Base-by-base conservation (phyloP, 176 grass and related monocot species). In the Carex parvula region DNA sequence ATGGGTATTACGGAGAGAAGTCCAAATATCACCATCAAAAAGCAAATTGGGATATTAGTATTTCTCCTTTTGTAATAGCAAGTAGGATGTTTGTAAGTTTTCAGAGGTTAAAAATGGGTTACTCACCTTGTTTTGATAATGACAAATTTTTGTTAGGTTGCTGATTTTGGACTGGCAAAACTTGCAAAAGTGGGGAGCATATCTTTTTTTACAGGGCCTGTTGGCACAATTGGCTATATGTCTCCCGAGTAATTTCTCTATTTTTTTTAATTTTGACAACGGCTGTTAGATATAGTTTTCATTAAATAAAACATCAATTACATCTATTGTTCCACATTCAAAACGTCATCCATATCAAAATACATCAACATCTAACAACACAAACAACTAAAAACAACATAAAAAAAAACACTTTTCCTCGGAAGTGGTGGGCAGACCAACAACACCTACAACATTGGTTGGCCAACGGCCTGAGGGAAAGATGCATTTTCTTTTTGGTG, bases 161-260 rank as follows among this genome's bases (percentile, higher is more conserved):
- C 95, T 84, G 95, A 98, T 84, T 98, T 98, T 88, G 95, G 95
- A 66, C 87, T 93, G 84, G 82, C 95, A 62, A 98, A 98, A 85
- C 92, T 98, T 68, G 92, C 95, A 76, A 75, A 98, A 90, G 89
- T 91, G 4, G 95, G 92, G 54, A 88, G 83, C 81, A 84, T 87
- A 50, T 90, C 91, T 70, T 18, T 86, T 32, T 79, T 83, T 54
- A 94, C 91, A 20, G 84, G 92, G 83, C 86, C 91, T 86, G 95
- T 93, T 81, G 96, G 96, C 17, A 99, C 96, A 89, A 92, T 95
- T 65, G 96, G 96, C 87, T 99, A 99, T 71, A 99, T 99, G 91
- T 86, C 96, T 90, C 93, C 91, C 42, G 96, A 99, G 96, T 99
- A 93, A 54, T 35, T 59, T 52, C 10, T 81, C 58, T 35, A 3